Evolutionary conservation across 129 eudicot species (phyloP), one percentile per base, ranked within the genome.

Genomic region (Flaveria robusta): DNA sequence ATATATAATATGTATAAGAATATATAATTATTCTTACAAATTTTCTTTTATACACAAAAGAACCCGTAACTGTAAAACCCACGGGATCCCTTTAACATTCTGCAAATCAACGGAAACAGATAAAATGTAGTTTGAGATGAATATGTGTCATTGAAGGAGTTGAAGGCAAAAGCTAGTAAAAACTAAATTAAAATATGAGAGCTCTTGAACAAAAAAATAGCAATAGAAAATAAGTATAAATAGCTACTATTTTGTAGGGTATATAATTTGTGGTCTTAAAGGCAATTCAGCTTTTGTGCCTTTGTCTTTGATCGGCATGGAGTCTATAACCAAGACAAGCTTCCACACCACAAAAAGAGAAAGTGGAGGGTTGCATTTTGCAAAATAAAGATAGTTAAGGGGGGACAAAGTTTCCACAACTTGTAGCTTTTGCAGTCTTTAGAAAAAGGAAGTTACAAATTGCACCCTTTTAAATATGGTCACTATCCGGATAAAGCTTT

Each of bases 391-490:
- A 80, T 66, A 74, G 75, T 80, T 80, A 80, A 80, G 83, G 83
- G 81, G 83, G 79, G 83, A 74, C 83, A 80, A 80, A 80, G 83
- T 80, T 80, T 80, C 83, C 83, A 80, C 83, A 80, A 68, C 83
- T 74, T 55, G 79, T 73, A 74, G 79, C 83, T 80, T 80, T 80
- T 80, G 83, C 83, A 80, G 83, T 80, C 83, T 80, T 80, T 80
- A 55, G 45, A 55, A 73, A 80, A 80, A 80, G 75, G 74, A 80
- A 80, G 79, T 80, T 80, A 74, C 83, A 80, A 73, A 54, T 74
- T 80, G 83, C 75, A 66, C 75, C 83, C 83, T 80, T 80, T 80
- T 74, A 80, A 80, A 80, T 80, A 52, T 43, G 75, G 70, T 74
- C 75, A 80, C 79, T 74, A 59, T 80, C 79, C 70, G 55, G 51